Percentiles rank a stretch among this genome's conserved stretches.
Evolutionary conservation across 1,284 basidiomycete genomes (phyloP).

Genomic region (Ustilago cynodontis): DNA sequence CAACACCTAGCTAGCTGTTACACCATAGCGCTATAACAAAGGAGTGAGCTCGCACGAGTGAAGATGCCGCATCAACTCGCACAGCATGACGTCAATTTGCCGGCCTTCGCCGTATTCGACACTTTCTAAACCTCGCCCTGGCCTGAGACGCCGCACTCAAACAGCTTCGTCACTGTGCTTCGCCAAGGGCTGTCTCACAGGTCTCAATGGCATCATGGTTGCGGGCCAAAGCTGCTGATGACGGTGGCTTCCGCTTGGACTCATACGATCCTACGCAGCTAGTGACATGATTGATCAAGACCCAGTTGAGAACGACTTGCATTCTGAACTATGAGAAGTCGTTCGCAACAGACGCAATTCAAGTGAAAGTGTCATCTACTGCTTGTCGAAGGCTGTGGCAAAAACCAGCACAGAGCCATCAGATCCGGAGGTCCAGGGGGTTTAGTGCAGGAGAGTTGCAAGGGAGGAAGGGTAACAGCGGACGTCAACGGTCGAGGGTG

Average conservation of each 20-base stretch:
- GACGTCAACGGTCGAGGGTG: no score
- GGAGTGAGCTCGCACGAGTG: constrained; percentile 3
- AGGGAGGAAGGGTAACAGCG: no score
- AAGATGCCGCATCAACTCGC: neutral
- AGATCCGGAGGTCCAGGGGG: neutral
- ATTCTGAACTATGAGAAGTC: no score
- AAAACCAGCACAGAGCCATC: neutral
- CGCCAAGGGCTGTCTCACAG: neutral
- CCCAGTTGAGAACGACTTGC: no score
- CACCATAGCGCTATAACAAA: neutral
- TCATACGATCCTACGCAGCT: no score
- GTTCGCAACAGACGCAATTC: no score
- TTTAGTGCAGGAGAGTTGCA: neutral
- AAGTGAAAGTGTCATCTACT: no score
- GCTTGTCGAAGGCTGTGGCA: neutral
- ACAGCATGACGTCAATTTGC: constrained; percentile 38
- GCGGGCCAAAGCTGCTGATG: neutral
- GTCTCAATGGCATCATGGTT: neutral
- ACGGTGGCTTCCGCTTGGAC: neutral
- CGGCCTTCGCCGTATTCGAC: constrained; percentile 19
- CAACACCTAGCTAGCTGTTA: no score
- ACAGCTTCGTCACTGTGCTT: neutral
- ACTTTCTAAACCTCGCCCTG: neutral
- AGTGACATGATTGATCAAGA: no score
- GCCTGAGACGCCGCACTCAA: constrained; percentile 10